Evolutionary conservation across 2,329 filamentous ascomycete genomes (phyloP), one percentile per base, ranked within the genome.

Genomic region (Scedosporium minutisporum): DNA sequence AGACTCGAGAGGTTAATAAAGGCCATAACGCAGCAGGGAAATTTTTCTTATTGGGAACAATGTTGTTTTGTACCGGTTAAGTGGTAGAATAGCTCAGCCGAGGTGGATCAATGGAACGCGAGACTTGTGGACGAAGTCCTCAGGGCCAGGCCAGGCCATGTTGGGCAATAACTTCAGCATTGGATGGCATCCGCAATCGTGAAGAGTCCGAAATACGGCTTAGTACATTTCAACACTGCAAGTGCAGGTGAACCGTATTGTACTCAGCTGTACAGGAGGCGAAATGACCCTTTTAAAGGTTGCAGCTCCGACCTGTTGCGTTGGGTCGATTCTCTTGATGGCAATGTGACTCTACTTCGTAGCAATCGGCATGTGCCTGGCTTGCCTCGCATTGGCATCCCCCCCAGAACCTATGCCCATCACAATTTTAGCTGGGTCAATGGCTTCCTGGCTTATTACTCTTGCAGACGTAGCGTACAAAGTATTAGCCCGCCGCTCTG

Each of bases 11-110:
- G n/a, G 2, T 18, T 48, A 48, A 48, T 48, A 21, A 48, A 21
- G 18, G n/a, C 14, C 16, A 18, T 48, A 48, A 48, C 9, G 44
- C 44, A 48, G 44, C 33, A 48, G 7, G 16, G 44, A 21, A 21
- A 7, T 23, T 55, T 23, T 23, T 27, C 21, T 18, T 27, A 48
- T 48, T 48, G 51, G 33, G 23, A 27, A 27, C 21, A 27, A 55
- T 55, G 51, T 55, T 18, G 51, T 55, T 55, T 55, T 55, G 18
- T 10, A 23, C 51, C 51, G 51, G 51, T 55, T 55, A 55, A 55
- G 51, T 55, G 51, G 51, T 18, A 55, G 51, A 55, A 55, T 55
- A 55, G 23, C 51, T 55, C 51, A 55, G 51, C 51, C 51, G 51
- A 55, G 23, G 51, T 38, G 33, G 33, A 12, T 38, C 29, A 38